Conservation (phyloP, 768 basidiomycete species). For the Podaxis carcinomalis region DNA sequence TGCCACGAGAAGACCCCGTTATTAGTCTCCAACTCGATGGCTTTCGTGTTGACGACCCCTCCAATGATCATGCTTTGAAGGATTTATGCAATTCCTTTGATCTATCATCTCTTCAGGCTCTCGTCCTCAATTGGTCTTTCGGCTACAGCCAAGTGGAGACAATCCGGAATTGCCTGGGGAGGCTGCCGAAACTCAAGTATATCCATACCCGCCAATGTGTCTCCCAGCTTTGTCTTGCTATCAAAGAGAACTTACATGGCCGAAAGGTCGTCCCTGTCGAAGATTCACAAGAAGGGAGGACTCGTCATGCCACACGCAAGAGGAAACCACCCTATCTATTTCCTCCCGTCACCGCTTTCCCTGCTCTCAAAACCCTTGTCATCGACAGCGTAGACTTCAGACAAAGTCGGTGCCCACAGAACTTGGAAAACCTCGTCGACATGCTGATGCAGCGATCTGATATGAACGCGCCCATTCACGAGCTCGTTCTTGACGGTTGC, state of each 20-base stretch:
- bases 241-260: not conserved
- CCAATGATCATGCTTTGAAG: not conserved
- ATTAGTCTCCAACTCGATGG: not conserved
- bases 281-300: not conserved
- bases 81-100: not conserved
- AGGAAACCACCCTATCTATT: not conserved
- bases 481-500: not conserved
- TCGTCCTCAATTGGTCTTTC: not conserved
- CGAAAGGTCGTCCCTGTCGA: not conserved
- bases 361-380: conserved; percentile 1
- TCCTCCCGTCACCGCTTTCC: conserved; percentile 5
- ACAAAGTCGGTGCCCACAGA: not conserved
- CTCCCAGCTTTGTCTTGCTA: not conserved
- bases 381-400: not conserved
- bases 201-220: not conserved
- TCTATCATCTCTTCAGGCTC: not conserved
- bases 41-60: no score
- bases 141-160: not conserved
- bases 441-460: conserved; percentile 5
- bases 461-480: conserved; percentile 2
- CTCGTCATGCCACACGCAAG: not conserved
- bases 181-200: not conserved
- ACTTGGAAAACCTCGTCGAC: not conserved
- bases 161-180: not conserved
- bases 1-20: not conserved